These are phyloP conservation scores for Puya raimondii DNA, from an alignment of 176 grass and related monocot genomes.

Conservation along the genomic window DNA sequence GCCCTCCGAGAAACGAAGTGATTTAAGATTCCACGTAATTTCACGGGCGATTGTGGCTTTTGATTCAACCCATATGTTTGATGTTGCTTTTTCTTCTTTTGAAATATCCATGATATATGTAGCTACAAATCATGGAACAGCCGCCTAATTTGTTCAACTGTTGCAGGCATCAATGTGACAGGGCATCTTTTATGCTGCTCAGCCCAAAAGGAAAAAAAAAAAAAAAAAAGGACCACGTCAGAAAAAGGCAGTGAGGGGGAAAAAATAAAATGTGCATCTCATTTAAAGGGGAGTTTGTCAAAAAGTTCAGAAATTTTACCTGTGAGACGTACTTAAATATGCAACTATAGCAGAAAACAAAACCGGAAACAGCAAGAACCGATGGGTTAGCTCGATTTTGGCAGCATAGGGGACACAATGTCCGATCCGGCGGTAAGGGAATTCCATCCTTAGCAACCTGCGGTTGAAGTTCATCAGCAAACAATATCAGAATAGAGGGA, in stretches of 20 bases:
- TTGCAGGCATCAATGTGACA: conserved; percentile 57
- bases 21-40: not conserved
- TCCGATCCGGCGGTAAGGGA: conserved; percentile 54
- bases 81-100: not conserved
- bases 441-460: conserved; percentile 84
- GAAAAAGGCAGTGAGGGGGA: not conserved
- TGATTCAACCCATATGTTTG: not conserved
- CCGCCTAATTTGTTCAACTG: conserved; percentile 77
- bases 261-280: not conserved
- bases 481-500: not conserved
- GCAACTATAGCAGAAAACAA: conserved; percentile 97
- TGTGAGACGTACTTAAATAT: conserved; percentile 92
- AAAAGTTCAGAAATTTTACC: conserved; percentile 26
- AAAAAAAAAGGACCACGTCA: not conserved
- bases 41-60: conserved; percentile 3
- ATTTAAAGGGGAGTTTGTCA: not conserved
- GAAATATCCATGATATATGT: not conserved
- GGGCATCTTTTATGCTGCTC: conserved; percentile 90
- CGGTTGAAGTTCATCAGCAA: conserved; percentile 13
- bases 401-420: conserved; percentile 70
- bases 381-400: conserved; percentile 87
- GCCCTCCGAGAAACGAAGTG: not conserved
- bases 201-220: not conserved
- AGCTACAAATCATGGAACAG: conserved; percentile 90
- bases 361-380: conserved; percentile 90